Evolutionary conservation across 768 basidiomycete genomes (phyloP).

Genomic region (Leccinum variicolor): DNA sequence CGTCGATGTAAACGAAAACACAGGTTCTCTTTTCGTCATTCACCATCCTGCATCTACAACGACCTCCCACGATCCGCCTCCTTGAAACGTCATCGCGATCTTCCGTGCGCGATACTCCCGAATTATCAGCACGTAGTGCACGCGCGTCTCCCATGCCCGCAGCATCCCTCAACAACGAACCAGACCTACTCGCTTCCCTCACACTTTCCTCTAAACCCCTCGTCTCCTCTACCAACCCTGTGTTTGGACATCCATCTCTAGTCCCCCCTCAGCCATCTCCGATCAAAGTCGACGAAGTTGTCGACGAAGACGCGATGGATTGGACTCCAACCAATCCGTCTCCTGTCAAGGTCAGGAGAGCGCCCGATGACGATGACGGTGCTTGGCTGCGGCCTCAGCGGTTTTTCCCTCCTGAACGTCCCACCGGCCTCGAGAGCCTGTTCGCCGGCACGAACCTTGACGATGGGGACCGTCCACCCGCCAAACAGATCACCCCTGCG

Average conservation of each 20-base stretch:
- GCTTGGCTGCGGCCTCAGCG: slow-evolving; percentile 65
- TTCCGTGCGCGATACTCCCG: slow-evolving; percentile 42
- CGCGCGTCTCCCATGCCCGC: slow-evolving; percentile 28
- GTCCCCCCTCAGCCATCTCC: slow-evolving; percentile 25
- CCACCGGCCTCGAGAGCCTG: slow-evolving; percentile 71
- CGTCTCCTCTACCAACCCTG: slow-evolving; percentile 43
- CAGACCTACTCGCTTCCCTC: slow-evolving; percentile 60
- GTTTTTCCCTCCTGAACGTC: slow-evolving; percentile 76
- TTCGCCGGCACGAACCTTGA: slow-evolving; percentile 63
- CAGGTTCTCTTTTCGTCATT: slow-evolving; percentile 54
- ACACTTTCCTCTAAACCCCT: slow-evolving; percentile 66
- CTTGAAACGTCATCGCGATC: slow-evolving; percentile 50
- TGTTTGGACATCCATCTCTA: slow-evolving; percentile 73
- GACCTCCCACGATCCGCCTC: slow-evolving; percentile 68
- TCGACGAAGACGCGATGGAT: slow-evolving; percentile 52
- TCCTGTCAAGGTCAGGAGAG: slow-evolving; percentile 21
- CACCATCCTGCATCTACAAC: slow-evolving; percentile 57
- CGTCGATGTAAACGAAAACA: slow-evolving; percentile 24
- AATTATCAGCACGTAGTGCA: slow-evolving; percentile 15
- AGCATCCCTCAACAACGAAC: slow-evolving; percentile 34
- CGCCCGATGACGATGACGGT: slow-evolving; percentile 37
- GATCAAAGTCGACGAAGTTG: slow-evolving; percentile 26
- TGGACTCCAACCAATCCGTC: slow-evolving; percentile 58
- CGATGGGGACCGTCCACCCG: slow-evolving; percentile 26
- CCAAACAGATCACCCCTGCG: background rate